Evolutionary conservation across 768 basidiomycete species (phyloP).

Genomic region (Phaeotremella fagi): DNA sequence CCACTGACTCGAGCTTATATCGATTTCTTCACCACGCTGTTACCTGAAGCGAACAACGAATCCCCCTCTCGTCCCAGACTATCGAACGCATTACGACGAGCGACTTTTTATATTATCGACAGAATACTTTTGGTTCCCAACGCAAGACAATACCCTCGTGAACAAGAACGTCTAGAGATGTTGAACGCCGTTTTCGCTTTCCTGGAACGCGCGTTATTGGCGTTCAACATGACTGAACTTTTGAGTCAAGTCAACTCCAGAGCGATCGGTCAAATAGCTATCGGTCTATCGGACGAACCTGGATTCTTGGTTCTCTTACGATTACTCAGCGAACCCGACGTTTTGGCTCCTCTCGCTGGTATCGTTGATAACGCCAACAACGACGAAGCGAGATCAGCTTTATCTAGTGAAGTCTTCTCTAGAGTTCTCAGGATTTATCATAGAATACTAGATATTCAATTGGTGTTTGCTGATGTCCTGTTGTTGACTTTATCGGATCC

Average conservation of each 20-base stretch:
- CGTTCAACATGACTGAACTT: slow-evolving; percentile 73
- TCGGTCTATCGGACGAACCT: slow-evolving; percentile 59
- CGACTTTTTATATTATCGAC: slow-evolving; percentile 76
- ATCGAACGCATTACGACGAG: slow-evolving; percentile 75
- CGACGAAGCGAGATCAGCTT: slow-evolving; percentile 53
- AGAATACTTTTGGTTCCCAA: slow-evolving; percentile 77
- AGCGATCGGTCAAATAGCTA: slow-evolving; percentile 23
- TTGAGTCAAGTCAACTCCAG: slow-evolving; percentile 51
- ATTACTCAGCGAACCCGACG: slow-evolving; percentile 63
- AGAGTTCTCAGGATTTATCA: slow-evolving; percentile 76
- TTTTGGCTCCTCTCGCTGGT: slow-evolving; percentile 69
- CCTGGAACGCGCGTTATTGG: slow-evolving; percentile 74
- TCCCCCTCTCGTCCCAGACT: slow-evolving; percentile 51
- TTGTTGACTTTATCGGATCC: slow-evolving; percentile 67
- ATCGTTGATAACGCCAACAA: slow-evolving; percentile 77
- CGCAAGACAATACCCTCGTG: slow-evolving; percentile 66
- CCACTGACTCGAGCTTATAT: slow-evolving; percentile 87
- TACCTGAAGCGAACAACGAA: slow-evolving; percentile 51
- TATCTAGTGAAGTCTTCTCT: slow-evolving; percentile 67
- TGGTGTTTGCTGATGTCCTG: slow-evolving; percentile 82
- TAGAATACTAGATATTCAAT: slow-evolving; percentile 77
- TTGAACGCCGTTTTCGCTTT: slow-evolving; percentile 79
- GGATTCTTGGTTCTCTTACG: slow-evolving; percentile 82
- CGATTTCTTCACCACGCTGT: slow-evolving; percentile 69
- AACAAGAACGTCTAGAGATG: slow-evolving; percentile 77